These are phyloP conservation scores for Rutstroemia sydowiana DNA, from an alignment of 2,329 filamentous ascomycete genomes.

Conservation along the genomic window DNA sequence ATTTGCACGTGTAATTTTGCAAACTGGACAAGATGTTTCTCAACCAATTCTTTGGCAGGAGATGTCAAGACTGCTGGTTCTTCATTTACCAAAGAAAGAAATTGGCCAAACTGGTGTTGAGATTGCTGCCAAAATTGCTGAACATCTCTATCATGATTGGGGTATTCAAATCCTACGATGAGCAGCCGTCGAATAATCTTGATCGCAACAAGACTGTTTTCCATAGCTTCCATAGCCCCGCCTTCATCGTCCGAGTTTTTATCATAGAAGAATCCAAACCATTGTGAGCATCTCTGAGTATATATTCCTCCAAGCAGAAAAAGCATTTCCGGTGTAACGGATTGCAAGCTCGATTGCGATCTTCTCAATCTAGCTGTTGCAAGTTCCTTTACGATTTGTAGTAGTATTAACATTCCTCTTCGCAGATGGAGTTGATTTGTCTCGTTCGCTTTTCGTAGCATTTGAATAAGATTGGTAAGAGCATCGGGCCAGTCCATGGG, in stretches of 20 bases:
- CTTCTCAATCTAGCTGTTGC: slow-evolving; percentile 69
- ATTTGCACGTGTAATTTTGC: slow-evolving; percentile 88
- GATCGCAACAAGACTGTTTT: slow-evolving; percentile 70
- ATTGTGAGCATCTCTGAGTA: slow-evolving; percentile 60
- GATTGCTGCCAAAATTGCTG: slow-evolving; percentile 74
- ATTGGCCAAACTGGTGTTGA: slow-evolving; percentile 68
- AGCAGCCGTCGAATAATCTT: slow-evolving; percentile 75
- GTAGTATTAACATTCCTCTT: slow-evolving; percentile 66
- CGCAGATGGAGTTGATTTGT: slow-evolving; percentile 59
- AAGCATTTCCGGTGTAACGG: slow-evolving; percentile 76
- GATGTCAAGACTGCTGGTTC: slow-evolving; percentile 45
- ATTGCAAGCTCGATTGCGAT: slow-evolving; percentile 69
- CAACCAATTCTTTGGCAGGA: slow-evolving; percentile 55
- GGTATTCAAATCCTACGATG: slow-evolving; percentile 74
- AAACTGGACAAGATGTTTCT: slow-evolving; percentile 82
- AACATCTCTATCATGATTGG: slow-evolving; percentile 70
- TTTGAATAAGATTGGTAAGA: slow-evolving; percentile 51
- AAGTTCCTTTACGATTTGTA: slow-evolving; percentile 87
- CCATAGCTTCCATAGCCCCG: slow-evolving; percentile 55
- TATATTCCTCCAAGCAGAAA: slow-evolving; percentile 74
- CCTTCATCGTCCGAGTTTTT: slow-evolving; percentile 48
- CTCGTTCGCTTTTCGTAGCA: slow-evolving; percentile 52
- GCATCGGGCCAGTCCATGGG: slow-evolving; percentile 74
- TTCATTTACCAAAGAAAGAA: slow-evolving; percentile 56
- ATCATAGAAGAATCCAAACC: slow-evolving; percentile 54